Conservation (phyloP, 352 stramenopile genomes). For the Aphanomyces stellatus region DNA sequence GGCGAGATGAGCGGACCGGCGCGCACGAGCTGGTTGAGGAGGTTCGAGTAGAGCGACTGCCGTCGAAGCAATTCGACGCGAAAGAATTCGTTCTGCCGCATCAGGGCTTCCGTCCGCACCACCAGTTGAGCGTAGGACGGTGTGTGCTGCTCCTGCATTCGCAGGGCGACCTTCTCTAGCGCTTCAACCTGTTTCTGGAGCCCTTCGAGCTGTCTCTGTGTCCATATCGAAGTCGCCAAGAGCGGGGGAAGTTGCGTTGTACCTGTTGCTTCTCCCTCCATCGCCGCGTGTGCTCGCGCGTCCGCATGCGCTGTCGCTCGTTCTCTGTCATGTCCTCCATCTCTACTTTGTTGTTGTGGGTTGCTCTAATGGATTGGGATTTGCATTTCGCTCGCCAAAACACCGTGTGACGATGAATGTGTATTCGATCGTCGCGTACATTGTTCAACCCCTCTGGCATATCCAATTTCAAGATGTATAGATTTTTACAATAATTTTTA, state of each 20-base stretch:
- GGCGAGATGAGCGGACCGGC: not conserved
- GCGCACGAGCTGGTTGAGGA: not conserved
- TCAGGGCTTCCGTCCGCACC: not conserved
- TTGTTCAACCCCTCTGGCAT: too few relatives aligned
- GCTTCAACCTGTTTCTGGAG: not conserved
- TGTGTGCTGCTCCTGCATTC: not conserved
- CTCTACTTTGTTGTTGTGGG: too few relatives aligned
- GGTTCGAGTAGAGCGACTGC: not conserved
- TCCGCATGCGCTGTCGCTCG: slow-evolving; percentile 4
- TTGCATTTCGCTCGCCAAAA: too few relatives aligned
- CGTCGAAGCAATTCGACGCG: not conserved
- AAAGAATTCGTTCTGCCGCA: not conserved
- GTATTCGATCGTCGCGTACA: too few relatives aligned
- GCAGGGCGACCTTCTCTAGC: not conserved
- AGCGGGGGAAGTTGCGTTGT: not conserved
- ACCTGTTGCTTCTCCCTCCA: not conserved
- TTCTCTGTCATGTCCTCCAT: not conserved
- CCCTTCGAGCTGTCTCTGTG: not conserved
- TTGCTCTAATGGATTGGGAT: too few relatives aligned
- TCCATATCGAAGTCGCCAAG: not conserved
- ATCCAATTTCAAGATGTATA: too few relatives aligned
- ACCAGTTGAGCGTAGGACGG: not conserved
- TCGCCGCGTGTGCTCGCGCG: slow-evolving; percentile 4
- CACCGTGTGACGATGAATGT: too few relatives aligned
- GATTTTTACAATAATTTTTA: too few relatives aligned